A percentile compares a stretch with the other conserved stretches of the same genome.
These are phyloP conservation scores for Podospora australis DNA, from an alignment of 495 filamentous ascomycete species.

Conservation along the genomic window DNA sequence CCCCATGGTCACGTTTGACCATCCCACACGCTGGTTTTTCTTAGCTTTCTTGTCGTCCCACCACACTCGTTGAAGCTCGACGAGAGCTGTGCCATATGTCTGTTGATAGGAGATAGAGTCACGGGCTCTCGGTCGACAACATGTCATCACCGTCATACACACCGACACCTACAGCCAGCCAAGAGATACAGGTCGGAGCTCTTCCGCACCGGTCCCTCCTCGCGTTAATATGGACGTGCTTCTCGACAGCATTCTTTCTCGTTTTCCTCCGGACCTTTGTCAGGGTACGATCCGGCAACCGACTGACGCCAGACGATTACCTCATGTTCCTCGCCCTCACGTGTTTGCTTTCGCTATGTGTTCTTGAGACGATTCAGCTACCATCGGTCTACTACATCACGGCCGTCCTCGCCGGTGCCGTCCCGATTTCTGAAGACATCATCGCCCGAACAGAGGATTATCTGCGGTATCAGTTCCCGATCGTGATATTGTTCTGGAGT, in stretches of 20 bases:
- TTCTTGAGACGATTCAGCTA: constrained; percentile 41
- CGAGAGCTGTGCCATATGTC: no score
- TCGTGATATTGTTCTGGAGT: constrained; percentile 44
- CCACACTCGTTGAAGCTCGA: no score
- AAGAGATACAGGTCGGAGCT: constrained; percentile 19
- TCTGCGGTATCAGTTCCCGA: constrained; percentile 36
- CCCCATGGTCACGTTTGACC: no score
- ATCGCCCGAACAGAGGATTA: constrained; percentile 24
- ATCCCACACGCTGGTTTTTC: no score
- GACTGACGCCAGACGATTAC: constrained; percentile 37
- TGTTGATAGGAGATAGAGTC: no score
- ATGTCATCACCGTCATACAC: no score
- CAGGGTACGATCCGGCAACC: constrained; percentile 27
- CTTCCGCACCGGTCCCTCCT: constrained; percentile 24
- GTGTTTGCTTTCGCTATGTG: constrained; percentile 31
- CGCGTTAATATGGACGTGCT: constrained; percentile 29
- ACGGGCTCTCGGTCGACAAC: no score
- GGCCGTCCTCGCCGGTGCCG: constrained; percentile 21
- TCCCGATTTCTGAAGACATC: constrained; percentile 21
- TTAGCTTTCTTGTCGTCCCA: no score
- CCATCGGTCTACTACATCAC: constrained; percentile 37
- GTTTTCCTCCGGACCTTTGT: constrained; percentile 33
- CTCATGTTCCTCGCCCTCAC: constrained; percentile 35
- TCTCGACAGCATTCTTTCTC: constrained; percentile 33
- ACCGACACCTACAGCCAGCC: no score